phyloP scores from a whole-genome alignment of 345 rosid species.

The Arabidopsis arenosa region DNA sequence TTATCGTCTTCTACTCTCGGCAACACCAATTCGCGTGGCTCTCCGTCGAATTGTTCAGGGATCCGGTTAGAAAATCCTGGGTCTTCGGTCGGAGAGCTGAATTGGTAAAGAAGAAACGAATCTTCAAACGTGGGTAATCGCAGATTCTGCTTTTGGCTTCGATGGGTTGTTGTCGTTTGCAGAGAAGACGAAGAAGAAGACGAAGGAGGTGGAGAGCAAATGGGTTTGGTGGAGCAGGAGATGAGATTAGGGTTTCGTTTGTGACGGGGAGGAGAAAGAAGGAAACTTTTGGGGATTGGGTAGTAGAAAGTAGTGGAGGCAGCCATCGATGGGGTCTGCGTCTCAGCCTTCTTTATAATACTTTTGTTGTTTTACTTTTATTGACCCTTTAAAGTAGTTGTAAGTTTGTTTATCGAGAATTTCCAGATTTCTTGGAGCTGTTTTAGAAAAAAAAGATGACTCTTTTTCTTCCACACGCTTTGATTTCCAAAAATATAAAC shows the following conservation, averaged over 20 bases:
- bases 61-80: constrained; percentile 37
- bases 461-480: constrained; percentile 31
- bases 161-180: constrained; percentile 49
- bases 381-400: constrained; percentile 26
- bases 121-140: constrained; percentile 38
- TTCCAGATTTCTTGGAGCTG: constrained; percentile 41
- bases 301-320: constrained; percentile 47
- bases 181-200: constrained; percentile 48
- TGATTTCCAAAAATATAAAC: constrained; percentile 18
- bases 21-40: constrained; percentile 26
- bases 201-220: constrained; percentile 30
- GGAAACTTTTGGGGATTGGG: constrained; percentile 50
- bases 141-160: constrained; percentile 46
- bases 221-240: constrained; percentile 44
- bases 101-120: constrained; percentile 47
- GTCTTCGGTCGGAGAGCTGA: constrained; percentile 47
- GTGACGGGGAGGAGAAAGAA: constrained; percentile 34
- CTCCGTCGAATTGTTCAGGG: constrained; percentile 49
- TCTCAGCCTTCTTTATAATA: constrained; percentile 44
- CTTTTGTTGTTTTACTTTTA: constrained; percentile 15
- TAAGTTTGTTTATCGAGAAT: constrained; percentile 28
- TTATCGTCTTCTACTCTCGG: constrained; percentile 6
- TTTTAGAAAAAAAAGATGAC: constrained; percentile 21
- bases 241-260: constrained; percentile 46
- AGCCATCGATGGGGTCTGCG: constrained; percentile 51